Conservation (phyloP, 176 grass and related monocot genomes). For the Otatea glauca region DNA sequence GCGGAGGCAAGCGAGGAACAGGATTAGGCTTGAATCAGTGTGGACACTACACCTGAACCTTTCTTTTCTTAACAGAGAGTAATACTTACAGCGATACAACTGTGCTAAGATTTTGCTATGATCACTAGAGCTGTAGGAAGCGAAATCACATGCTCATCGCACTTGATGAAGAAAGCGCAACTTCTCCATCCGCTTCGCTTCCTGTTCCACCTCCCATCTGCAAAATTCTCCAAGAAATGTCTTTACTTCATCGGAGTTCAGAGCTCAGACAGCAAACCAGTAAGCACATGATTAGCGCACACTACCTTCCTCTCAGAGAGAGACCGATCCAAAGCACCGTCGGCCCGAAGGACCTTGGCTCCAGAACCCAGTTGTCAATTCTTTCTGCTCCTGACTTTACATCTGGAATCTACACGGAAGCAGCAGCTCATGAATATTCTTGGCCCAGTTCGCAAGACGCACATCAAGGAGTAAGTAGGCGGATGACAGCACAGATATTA, state of each 20-base stretch:
- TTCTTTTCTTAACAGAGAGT: slow-evolving; percentile 56
- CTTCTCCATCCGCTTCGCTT: slow-evolving; percentile 74
- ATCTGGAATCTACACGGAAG: slow-evolving; percentile 80
- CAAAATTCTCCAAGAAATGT: slow-evolving; percentile 23
- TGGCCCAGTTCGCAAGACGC: too few species aligned
- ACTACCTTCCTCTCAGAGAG: slow-evolving; percentile 54
- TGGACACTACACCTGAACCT: background rate
- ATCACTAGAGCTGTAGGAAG: slow-evolving; percentile 49
- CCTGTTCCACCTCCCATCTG: slow-evolving; percentile 51
- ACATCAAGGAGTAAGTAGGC: background rate
- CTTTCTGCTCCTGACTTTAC: slow-evolving; percentile 68
- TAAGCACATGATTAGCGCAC: slow-evolving; percentile 1
- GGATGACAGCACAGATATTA: background rate
- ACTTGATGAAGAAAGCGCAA: slow-evolving; percentile 65
- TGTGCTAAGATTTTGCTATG: slow-evolving; percentile 59
- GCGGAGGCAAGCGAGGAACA: too few species aligned
- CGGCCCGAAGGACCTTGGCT: slow-evolving; percentile 80
- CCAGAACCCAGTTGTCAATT: slow-evolving; percentile 81
- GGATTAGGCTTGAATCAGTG: too few species aligned
- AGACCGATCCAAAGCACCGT: slow-evolving; percentile 74
- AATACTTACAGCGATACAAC: slow-evolving; percentile 62
- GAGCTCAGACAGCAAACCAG: background rate
- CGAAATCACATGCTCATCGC: slow-evolving; percentile 77
- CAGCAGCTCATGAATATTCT: background rate
- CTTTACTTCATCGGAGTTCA: too few species aligned